Evolutionary conservation across 1,284 basidiomycete species (phyloP), one percentile per base, ranked within the genome.

Genomic region (Cutaneotrichosporon sp.): DNA sequence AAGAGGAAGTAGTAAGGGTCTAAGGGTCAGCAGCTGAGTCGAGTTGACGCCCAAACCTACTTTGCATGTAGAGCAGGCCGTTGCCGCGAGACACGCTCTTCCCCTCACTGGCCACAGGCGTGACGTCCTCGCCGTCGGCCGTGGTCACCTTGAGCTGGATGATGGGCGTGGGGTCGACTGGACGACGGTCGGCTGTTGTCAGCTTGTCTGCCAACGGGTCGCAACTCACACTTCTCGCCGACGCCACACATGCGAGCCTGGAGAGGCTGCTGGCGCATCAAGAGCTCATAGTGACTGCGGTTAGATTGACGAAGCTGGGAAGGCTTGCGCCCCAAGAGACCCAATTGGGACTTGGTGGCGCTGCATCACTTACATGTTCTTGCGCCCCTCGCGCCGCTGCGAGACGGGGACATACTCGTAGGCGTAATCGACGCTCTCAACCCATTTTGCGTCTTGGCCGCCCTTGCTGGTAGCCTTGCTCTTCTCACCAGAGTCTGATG

Each of bases 1-100:
- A 90, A 94, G 83, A 92, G 90, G 74, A 96, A 94, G 70, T 92
- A 92, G 72, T 92, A 92, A 0, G 90, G 90, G 61, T 92, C 75
- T 94, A 30, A 38, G 18, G 38, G 2, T 35, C 18, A 20, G 43
- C 33, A 50, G 49, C 33, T 41, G 20, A 20, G 15, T 30, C 7
- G 26, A 30, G 26, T 5, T 30, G 26, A 30, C 26, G 26, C 10
- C 10, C 26, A 30, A 30, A 38, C 70, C 56, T 50, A 75, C 73
- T 76, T 50, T 74, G 73, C 66, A 76, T 69, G 50, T 64, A 74
- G 14, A 65, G 61, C 62, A 67, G 66, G 30, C 66, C 61, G 8
- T 55, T 52, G 58, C 51, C 37, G 54, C 58, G 13, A 58, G 65
- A 35, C 26, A n/a, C 33, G n/a, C 36, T 38, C 39, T 49, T 49